Evolutionary conservation across 192 early-diverging fungal species (phyloP), one percentile per base, ranked within the genome.

Genomic region (Coemansia sp.): DNA sequence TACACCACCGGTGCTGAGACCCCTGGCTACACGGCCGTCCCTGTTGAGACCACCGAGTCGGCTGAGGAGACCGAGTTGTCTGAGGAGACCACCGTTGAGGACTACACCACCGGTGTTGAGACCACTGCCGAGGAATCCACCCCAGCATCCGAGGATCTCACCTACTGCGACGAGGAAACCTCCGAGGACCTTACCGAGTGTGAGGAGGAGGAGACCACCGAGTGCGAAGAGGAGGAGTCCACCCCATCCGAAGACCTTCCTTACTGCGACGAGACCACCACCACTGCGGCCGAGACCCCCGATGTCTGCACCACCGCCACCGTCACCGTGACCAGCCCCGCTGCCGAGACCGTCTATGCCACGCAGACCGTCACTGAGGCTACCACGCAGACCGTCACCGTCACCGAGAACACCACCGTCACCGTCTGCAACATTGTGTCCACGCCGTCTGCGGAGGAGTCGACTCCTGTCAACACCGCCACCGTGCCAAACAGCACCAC

Each of bases 301-400:
- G 66, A 61, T 26, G 62, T 57, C 41, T 78, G 67, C 76, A 73
- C 67, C 67, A 67, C 76, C 19, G 72, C 65, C 41, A 71, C 69
- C 11, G 69, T 73, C 56, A 73, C 72, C 18, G 71, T 78, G 58
- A 72, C 73, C 42, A 58, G 51, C 10, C 39, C 62, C 32, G 45
- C 55, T 48, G 55, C 42, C 51, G 65, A 68, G 66, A 72, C 69
- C 58, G 75, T 76, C 61, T 68, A 66, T 61, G 57, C 60, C 48
- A 77, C 74, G 32, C 58, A 64, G 65, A 72, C 69, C 39, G 69
- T 60, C 56, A 73, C 61, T 36, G 62, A 69, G 62, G 48, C 68
- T 39, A 68, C 65, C 56, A 67, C 61, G 26, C 62, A 77, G 66
- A 64, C 72, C 16, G 68, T 61, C 22, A 69, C 71, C 43, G 65